phyloP scores from a whole-genome alignment of 2,329 filamentous ascomycete species.

The Pseudodiploospora longispora region DNA sequence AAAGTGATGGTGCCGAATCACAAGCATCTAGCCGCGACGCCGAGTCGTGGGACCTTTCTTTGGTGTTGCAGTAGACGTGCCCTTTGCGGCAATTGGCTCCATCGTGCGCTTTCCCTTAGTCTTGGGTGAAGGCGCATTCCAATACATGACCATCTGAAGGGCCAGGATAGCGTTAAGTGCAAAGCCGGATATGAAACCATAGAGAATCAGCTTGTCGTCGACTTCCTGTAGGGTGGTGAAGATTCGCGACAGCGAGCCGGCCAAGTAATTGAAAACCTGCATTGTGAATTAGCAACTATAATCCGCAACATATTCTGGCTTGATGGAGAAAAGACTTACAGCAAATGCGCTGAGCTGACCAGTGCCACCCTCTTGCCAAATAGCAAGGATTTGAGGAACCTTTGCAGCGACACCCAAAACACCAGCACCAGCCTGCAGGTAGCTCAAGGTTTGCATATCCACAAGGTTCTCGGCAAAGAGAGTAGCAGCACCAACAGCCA shows the following conservation, averaged over 20 bases:
- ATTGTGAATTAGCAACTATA: background rate
- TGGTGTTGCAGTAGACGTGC: constrained; percentile 23
- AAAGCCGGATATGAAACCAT: constrained; percentile 88
- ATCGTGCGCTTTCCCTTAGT: constrained; percentile 34
- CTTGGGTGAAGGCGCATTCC: constrained; percentile 60
- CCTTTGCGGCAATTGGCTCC: constrained; percentile 18
- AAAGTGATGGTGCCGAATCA: background rate
- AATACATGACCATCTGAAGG: constrained; percentile 90
- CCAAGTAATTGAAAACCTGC: constrained; percentile 96
- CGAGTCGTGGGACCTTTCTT: constrained; percentile 37
- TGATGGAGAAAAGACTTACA: constrained; percentile 38
- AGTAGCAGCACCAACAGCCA: constrained; percentile 61
- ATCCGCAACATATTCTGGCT: too few relatives aligned
- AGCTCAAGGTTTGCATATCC: constrained; percentile 57
- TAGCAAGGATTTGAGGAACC: constrained; percentile 82
- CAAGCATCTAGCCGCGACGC: constrained; percentile 28
- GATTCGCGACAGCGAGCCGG: constrained; percentile 85
- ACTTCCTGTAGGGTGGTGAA: constrained; percentile 98
- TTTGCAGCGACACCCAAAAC: constrained; percentile 81
- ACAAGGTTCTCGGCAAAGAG: constrained; percentile 62
- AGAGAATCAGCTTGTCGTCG: constrained; percentile 91
- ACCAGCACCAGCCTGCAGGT: constrained; percentile 78
- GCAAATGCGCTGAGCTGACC: constrained; percentile 96
- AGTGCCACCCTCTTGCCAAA: constrained; percentile 78
- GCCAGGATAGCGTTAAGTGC: constrained; percentile 81